These are phyloP conservation scores for Pyropia haitanensis DNA, from an alignment of 23 red algal species.

Conservation along the genomic window DNA sequence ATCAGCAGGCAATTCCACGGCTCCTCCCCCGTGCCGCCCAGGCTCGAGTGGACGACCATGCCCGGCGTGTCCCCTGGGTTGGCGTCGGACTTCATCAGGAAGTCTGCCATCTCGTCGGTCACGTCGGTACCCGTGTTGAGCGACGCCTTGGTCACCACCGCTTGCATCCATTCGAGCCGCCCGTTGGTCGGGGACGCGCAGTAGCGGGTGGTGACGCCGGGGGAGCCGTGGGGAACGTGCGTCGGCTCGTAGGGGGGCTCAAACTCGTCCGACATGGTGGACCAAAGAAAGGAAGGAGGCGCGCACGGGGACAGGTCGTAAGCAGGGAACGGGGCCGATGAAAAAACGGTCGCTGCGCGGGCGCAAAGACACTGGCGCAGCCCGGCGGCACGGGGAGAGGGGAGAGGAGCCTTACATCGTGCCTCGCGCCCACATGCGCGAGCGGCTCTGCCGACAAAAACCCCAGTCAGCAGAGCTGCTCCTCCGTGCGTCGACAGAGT, in stretches of 20 bases:
- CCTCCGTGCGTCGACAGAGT: no score
- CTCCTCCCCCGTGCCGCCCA: conserved; percentile 50
- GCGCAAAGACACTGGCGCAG: not conserved
- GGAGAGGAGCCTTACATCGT: not conserved
- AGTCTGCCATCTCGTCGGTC: conserved; percentile 18
- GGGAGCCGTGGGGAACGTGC: not conserved
- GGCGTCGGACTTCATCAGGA: conserved; percentile 29
- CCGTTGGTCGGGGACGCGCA: conserved; percentile 67
- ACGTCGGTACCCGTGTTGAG: conserved; percentile 40
- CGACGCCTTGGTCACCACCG: conserved; percentile 3
- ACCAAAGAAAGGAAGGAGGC: not conserved
- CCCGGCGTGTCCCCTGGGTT: conserved; percentile 36
- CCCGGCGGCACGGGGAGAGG: not conserved
- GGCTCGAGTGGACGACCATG: conserved; percentile 36
- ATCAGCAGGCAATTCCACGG: conserved; percentile 47
- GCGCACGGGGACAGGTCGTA: not conserved
- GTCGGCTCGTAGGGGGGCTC: conserved; percentile 55
- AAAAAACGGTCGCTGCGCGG: not conserved
- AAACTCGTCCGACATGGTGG: conserved; percentile 40
- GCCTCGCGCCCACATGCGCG: not conserved
- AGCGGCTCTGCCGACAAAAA: not conserved
- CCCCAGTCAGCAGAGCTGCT: no score
- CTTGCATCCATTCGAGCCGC: conserved; percentile 63
- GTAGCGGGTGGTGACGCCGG: conserved; percentile 13
- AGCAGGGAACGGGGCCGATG: not conserved